These are phyloP conservation scores for Kazachstania africana DNA, from an alignment of 805 yeast species.

Conservation along the genomic window DNA sequence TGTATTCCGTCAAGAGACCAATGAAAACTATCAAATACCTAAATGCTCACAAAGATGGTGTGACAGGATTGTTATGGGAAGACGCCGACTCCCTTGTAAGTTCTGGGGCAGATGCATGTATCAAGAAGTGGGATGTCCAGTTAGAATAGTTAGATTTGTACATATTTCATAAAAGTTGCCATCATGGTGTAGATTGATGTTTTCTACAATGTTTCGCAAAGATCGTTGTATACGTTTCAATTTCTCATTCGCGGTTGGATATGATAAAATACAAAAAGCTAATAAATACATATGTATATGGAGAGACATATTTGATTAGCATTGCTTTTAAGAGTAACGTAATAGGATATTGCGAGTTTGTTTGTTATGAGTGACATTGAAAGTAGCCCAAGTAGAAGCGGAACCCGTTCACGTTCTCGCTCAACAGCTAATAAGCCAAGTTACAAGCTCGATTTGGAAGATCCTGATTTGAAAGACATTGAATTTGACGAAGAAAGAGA, in stretches of 20 bases:
- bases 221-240: too few species aligned
- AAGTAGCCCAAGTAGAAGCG: too few species aligned
- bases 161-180: too few species aligned
- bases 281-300: too few species aligned
- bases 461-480: constrained; percentile 20
- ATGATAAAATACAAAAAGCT: too few species aligned
- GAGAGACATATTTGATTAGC: too few species aligned
- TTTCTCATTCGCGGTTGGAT: too few species aligned
- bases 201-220: too few species aligned
- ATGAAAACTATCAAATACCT: constrained; percentile 59
- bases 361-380: too few species aligned
- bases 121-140: constrained; percentile 55
- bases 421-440: constrained; percentile 13
- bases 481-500: constrained; percentile 15
- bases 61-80: constrained; percentile 64
- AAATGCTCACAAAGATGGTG: constrained; percentile 86
- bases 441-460: constrained; percentile 23
- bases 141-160: constrained; percentile 4
- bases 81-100: constrained; percentile 38
- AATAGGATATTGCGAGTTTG: too few species aligned
- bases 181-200: too few species aligned
- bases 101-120: constrained; percentile 71
- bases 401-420: constrained; percentile 10
- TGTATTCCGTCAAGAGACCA: constrained; percentile 73
- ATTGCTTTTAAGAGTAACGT: too few species aligned